Base-by-base conservation (phyloP, 129 eudicot species). In the Smallanthus sonchifolius region DNA sequence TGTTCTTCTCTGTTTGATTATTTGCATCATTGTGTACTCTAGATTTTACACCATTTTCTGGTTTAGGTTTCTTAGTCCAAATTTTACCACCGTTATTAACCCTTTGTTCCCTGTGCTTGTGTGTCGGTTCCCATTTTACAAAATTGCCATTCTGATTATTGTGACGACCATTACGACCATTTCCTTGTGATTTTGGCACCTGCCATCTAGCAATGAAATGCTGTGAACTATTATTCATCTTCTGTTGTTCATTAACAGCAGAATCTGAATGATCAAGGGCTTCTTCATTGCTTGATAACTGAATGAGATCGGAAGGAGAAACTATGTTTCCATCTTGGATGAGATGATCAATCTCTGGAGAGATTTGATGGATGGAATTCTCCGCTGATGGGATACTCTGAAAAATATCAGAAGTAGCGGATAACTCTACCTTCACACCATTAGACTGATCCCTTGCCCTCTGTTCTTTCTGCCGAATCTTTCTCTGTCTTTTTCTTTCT, bases 391-490 rank as follows among this genome's bases (percentile, higher is more conserved):
- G 77, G 60, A n/a, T 24, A 43, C 70, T 77, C 69, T 79, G 86
- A 49, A 19, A 65, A 49, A 55, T 49, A 83, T 78, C 86, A 34
- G 77, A 71, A 67, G 54, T 24, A 37, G 62, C 17, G 74, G 78
- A 65, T 17, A 55, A 37, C 55, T 62, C 84, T 16, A 59, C 66
- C 30, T 76, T 79, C 72, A 77, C 68, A 57, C 75, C 86, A 66
- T 73, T 62, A 39, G 84, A 67, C 56, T 75, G 88, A 49, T 85
- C 96, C 81, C 78, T 88, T 44, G 78, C 85, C 80, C 82, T 86
- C 67, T 90, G 97, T 80, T 91, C 96, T 84, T 88, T 95, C 78
- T 88, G 97, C 32, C 97, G 75, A 67, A 91, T 86, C 82, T 87
- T 95, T 82, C 76, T 91, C 64, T 20, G 94, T 52, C 79, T 85